A percentile compares a stretch with the other conserved stretches of the same genome.
phyloP scores from a whole-genome alignment of 345 rosid species.

The Lumnitzera littorea region DNA sequence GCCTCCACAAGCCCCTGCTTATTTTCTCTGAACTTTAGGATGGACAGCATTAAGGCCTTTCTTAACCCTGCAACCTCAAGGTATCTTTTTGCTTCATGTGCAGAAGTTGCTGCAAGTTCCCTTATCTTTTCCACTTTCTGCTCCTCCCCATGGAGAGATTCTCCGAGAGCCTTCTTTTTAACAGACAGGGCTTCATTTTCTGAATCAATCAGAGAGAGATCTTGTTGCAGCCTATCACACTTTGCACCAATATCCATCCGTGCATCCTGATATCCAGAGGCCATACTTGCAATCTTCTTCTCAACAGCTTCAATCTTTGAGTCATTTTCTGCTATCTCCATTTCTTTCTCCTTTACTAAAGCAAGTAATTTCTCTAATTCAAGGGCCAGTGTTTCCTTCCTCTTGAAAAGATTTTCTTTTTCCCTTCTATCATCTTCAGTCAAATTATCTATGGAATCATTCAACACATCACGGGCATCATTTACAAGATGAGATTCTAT shows the following conservation, averaged over 20 bases:
- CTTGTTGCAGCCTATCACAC: conserved; percentile 34
- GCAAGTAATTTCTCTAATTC: conserved; percentile 64
- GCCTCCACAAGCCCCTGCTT: conserved; percentile 51
- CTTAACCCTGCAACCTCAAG: conserved; percentile 46
- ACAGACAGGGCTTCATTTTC: conserved; percentile 39
- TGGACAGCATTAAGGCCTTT: conserved; percentile 38
- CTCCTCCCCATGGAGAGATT: conserved; percentile 37
- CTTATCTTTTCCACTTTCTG: conserved; percentile 49
- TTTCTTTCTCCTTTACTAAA: conserved; percentile 60
- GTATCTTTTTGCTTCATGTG: conserved; percentile 60
- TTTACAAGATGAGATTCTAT: conserved; percentile 50
- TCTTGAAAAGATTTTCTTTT: conserved; percentile 37
- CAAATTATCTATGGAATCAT: conserved; percentile 39
- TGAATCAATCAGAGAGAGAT: conserved; percentile 34
- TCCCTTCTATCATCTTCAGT: conserved; percentile 49
- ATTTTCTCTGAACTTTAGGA: conserved; percentile 57
- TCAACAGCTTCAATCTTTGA: conserved; percentile 46
- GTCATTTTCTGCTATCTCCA: conserved; percentile 58
- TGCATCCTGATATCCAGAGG: conserved; percentile 51
- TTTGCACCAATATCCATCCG: conserved; percentile 42
- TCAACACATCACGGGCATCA: conserved; percentile 40
- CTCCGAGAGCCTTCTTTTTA: conserved; percentile 54
- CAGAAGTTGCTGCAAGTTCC: conserved; percentile 49
- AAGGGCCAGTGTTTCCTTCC: conserved; percentile 36
- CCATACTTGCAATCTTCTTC: conserved; percentile 39